Conservation (phyloP, 306 rosid genomes). For the Betula pendula region DNA sequence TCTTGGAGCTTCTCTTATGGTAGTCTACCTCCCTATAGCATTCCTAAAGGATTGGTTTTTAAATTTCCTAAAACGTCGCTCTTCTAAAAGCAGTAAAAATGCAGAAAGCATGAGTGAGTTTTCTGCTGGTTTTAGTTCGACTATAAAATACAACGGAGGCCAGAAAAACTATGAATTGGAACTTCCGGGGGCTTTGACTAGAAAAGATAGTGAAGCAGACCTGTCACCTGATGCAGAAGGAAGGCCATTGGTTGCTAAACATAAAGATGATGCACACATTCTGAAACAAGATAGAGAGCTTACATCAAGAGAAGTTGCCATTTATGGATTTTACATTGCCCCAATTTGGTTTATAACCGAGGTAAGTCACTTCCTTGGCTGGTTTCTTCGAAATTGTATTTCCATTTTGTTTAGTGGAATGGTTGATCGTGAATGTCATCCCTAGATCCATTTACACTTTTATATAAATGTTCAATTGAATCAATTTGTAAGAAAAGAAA, state of each 20-base stretch:
- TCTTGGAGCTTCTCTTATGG: constrained; percentile 99
- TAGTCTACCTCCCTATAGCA: constrained; percentile 94
- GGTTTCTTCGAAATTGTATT: constrained; percentile 17
- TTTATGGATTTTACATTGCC: constrained; percentile 85
- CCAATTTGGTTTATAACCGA: constrained; percentile 96
- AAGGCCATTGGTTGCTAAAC: constrained; percentile 62
- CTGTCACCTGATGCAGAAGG: constrained; percentile 56
- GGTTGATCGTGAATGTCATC: constrained; percentile 1
- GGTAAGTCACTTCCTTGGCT: constrained; percentile 48
- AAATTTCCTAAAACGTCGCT: constrained; percentile 50
- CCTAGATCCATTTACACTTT: neutral
- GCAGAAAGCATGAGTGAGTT: constrained; percentile 44
- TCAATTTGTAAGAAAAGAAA: neutral
- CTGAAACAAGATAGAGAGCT: constrained; percentile 51
- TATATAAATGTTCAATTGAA: neutral
- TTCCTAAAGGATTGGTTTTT: constrained; percentile 87
- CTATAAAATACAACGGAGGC: constrained; percentile 48
- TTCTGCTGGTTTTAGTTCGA: constrained; percentile 35
- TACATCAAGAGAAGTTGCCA: constrained; percentile 69
- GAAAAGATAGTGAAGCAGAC: constrained; percentile 70
- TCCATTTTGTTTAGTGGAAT: constrained; percentile 1
- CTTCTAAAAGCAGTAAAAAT: constrained; percentile 66
- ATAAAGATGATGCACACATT: constrained; percentile 48
- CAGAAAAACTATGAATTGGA: constrained; percentile 60
- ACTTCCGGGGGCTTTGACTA: constrained; percentile 38